A percentile compares a stretch with the other conserved stretches of the same genome.
phyloP scores from a whole-genome alignment of 2,329 filamentous ascomycete genomes.

The Fusarium nygamai region DNA sequence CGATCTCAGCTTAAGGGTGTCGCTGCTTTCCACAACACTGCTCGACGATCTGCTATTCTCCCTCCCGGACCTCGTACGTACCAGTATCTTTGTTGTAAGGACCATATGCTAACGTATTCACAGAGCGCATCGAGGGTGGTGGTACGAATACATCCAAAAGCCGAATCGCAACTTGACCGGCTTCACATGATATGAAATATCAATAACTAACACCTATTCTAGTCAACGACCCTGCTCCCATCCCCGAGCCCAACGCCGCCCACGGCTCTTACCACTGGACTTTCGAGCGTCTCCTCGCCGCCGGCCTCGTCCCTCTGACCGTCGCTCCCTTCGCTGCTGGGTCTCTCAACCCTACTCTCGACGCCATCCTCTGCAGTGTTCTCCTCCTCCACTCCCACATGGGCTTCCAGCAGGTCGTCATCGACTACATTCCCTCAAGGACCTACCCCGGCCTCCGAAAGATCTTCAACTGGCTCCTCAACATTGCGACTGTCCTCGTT shows the following conservation, averaged over 20 bases:
- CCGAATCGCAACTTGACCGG: constrained; percentile 3
- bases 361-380: constrained; percentile 84
- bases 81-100: too few species aligned
- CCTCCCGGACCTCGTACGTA: constrained; percentile 85
- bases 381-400: constrained; percentile 94
- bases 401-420: constrained; percentile 89
- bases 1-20: constrained; percentile 58
- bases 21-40: constrained; percentile 88
- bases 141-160: constrained; percentile 60
- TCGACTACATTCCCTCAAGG: constrained; percentile 87
- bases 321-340: constrained; percentile 92
- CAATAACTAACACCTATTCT: constrained; percentile 11
- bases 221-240: constrained; percentile 87
- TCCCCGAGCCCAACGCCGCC: constrained; percentile 76
- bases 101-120: constrained; percentile 54
- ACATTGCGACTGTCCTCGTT: constrained; percentile 79
- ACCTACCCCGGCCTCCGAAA: constrained; percentile 75
- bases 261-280: constrained; percentile 99
- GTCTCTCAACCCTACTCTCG: constrained; percentile 87
- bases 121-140: constrained; percentile 79
- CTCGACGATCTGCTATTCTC: constrained; percentile 80
- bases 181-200: constrained; percentile 36
- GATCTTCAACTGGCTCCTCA: constrained; percentile 80
- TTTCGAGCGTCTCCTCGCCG: constrained; percentile 87
- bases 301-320: constrained; percentile 84